Evolutionary conservation across 2,329 filamentous ascomycete species (phyloP), one percentile per base, ranked within the genome.

Genomic region (Aspergillus udagawae): DNA sequence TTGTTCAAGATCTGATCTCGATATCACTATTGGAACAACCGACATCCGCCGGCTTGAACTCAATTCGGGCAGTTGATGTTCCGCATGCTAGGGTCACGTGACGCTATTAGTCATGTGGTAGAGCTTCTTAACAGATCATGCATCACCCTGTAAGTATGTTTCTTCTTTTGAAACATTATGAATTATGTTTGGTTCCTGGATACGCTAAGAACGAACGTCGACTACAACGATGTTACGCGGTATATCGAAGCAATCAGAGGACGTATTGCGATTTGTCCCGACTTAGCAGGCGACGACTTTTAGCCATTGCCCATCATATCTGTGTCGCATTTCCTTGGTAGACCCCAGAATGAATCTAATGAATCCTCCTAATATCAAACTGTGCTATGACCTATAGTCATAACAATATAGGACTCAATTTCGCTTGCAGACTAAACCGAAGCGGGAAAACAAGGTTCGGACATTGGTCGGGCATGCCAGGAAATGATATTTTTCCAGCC

Each of bases 41-140:
- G 51, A 53, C 25, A 48, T 47, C 25, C 32, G 23, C 41, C 51
- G 29, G 32, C 38, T 52, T n/a, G 51, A 52, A 52, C 32, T 52
- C 51, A 23, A 17, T 25, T 47, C 44, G 21, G 21, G 51, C 50
- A 38, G 29, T 51, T 17, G 29, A 32, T 32, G 29, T 4, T 45
- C 42, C 3, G 42, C 42, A 45, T 21, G 21, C 2, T n/a, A 23
- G 12, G 17, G 35, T 52, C 51, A 52, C 38, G 51, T 52, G 51
- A 21, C 0, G 8, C 3, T 1, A 10, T 28, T 23, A 41, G 51
- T 42, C 51, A 47, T 27, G 44, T 12, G 21, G n/a, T 14, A 12
- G 3, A 12, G 42, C 21, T 32, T 14, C 12, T 14, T 17, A 6
- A 21, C 12, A 14, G 12, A 47, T 27, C 7, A 27, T 27, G 44